Conservation (phyloP, 2,329 filamentous ascomycete genomes). For the Neonectria magnoliae region DNA sequence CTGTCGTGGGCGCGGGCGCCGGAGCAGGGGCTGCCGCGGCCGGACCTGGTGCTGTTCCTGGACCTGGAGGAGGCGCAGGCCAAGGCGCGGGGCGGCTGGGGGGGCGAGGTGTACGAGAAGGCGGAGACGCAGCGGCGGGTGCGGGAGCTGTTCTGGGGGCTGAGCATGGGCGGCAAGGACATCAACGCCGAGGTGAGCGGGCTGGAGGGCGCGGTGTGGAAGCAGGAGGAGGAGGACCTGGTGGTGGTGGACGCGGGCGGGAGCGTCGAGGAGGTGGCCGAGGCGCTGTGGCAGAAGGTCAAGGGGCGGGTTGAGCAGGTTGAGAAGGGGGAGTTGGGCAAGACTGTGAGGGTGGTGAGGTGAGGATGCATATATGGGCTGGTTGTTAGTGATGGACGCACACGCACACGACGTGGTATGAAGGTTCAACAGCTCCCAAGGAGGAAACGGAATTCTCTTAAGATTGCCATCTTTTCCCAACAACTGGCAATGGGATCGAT, state of each 20-base stretch:
- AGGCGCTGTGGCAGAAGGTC: constrained; percentile 65
- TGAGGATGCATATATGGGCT: not conserved
- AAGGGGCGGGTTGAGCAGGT: constrained; percentile 58
- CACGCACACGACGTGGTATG: not conserved
- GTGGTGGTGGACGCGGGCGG: constrained; percentile 64
- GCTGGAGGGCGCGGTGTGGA: constrained; percentile 47
- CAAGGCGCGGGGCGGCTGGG: constrained; percentile 83
- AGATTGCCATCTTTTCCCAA: not conserved
- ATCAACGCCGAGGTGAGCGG: constrained; percentile 39
- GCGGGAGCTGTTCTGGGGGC: constrained; percentile 73
- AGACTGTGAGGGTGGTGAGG: constrained; percentile 50
- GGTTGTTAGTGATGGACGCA: not conserved
- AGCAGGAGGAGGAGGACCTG: constrained; percentile 63
- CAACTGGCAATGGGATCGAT: too few relatives aligned
- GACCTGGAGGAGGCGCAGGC: constrained; percentile 81
- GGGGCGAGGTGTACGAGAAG: constrained; percentile 88
- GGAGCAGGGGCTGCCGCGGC: constrained; percentile 86
- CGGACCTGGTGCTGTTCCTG: constrained; percentile 88
- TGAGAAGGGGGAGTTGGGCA: constrained; percentile 60
- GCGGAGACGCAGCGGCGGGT: constrained; percentile 84
- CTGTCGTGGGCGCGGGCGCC: constrained; percentile 85
- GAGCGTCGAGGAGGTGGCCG: constrained; percentile 65
- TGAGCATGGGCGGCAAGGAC: constrained; percentile 59
- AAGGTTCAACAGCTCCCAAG: not conserved
- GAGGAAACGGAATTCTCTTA: not conserved